Base-by-base conservation (phyloP, 1,284 basidiomycete genomes). In the Peniophora sp. region DNA sequence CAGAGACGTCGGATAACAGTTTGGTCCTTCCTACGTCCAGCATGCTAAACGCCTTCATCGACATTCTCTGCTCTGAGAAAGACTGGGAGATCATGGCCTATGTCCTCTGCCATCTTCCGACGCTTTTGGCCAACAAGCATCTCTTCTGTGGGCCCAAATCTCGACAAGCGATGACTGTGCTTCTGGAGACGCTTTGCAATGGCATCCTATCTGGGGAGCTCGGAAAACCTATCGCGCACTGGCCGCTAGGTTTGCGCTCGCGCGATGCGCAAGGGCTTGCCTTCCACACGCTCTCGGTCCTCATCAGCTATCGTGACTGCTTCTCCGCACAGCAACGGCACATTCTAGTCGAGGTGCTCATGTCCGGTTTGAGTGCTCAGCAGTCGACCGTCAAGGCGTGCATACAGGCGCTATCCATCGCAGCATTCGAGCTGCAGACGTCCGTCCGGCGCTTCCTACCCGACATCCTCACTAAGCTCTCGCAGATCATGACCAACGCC, bases 71-170 rank as follows among this genome's bases (percentile, higher is more conserved):
- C 52, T 74, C 72, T 36, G 92, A 94, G 62, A 79, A 73, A 46
- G 92, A 89, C 56, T 99, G 97, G 96, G 97, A 99, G 59, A 74
- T 99, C 34, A 74, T 98, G 14, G 93, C 93, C 2, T 99, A 97
- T 62, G 75, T 96, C 3, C 75, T 99, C 2, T 92, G 89, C 62
- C 91, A 96, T 67, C 75, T 99, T 1, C 95, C 97, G 0, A 77
- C 85, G 19, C 95, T 99, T 65, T 78, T 99, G 2, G 76, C 88
- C 49, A 99, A 99, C 77, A 98, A 97, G 68, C 93, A 98, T 63
- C 79, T 97, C 51, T 95, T 97, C 68, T 97, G 95, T 63, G 97
- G 97, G 0, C 89, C 89, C 0, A 82, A 83, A 49, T 85, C 89
- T 11, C 75, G 84, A 14, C 68, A 66, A 11, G 77, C 84, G 19